Evolutionary conservation across 1,139 yeast species (phyloP), one percentile per base, ranked within the genome.

Genomic region (Geotrichum macrosporum): DNA sequence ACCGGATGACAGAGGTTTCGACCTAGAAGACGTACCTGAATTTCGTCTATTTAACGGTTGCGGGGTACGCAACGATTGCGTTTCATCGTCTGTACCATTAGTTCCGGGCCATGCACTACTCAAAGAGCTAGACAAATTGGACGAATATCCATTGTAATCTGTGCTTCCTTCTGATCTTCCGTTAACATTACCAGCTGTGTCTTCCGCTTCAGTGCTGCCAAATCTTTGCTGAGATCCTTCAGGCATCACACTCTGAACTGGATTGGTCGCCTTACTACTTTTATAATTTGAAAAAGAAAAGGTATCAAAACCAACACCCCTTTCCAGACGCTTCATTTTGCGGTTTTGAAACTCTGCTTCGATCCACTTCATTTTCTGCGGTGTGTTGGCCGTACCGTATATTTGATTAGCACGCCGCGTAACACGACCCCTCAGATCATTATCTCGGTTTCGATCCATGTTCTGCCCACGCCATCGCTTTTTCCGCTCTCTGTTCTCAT

Each of bases 391-490:
- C 10, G 71, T 73, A 1, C 96, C 95, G 66, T 79, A 88, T 54
- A 83, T 68, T 16, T 68, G 66, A 36, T 70, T 71, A 0, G 97
- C 96, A 39, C 92, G 71, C 55, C 81, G 81, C 52, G 77, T 73
- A 22, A 92, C 83, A 47, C 97, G 71, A 1, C 85, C 78, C 46
- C 94, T 74, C 50, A 89, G 68, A 62, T 89, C 97, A 57, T 85
- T 84, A 62, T 87, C 96, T 66, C 86, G 82, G 62, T 89, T 89
- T 54, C 94, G 74, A 53, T 83, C 84, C 13, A 77, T 76, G 62
- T 89, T 88, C 31, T 79, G 81, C 53, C 81, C 92, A 60, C 97
- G 77, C 97, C 97, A 92, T 56, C 80, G 78, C 68, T 88, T 82
- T 68, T 92, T 92, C 33, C 97, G 74, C 53, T 84, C 92, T 43